Evolutionary conservation across 352 stramenopile species (phyloP).

Genomic region (Phytopythium helicoides): DNA sequence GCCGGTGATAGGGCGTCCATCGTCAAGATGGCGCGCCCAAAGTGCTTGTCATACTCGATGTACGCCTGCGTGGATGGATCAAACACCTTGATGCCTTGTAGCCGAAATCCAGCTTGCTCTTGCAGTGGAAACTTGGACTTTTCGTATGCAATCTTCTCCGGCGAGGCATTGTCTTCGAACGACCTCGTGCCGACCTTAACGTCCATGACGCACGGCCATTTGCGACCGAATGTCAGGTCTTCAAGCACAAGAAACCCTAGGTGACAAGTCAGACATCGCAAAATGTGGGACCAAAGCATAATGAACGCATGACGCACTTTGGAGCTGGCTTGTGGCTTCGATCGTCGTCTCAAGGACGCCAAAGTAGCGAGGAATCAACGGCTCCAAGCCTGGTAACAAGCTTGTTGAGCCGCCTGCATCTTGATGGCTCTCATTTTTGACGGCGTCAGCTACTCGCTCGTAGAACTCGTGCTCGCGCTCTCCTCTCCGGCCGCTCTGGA

Average conservation of each 20-base stretch:
- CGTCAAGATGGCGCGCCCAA: constrained; percentile 63
- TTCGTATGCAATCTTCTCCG: constrained; percentile 90
- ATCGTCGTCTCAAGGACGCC: constrained; percentile 40
- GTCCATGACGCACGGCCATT: constrained; percentile 93
- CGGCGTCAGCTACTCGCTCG: constrained; percentile 40
- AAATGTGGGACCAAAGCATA: no score
- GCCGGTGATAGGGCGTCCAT: constrained; percentile 55
- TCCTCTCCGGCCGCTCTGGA: constrained; percentile 77
- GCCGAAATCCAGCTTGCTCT: constrained; percentile 88
- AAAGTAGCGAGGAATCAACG: constrained; percentile 64
- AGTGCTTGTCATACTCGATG: constrained; percentile 86
- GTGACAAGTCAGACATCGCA: no score
- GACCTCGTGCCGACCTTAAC: constrained; percentile 95
- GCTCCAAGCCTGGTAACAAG: constrained; percentile 26
- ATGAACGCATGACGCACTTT: background rate
- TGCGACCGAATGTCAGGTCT: constrained; percentile 84
- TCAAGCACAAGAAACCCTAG: constrained; percentile 89
- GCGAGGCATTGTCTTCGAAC: constrained; percentile 88
- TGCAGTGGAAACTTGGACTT: constrained; percentile 93
- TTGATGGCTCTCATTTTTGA: background rate
- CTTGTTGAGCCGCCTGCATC: constrained; percentile 4
- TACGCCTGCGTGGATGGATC: constrained; percentile 52
- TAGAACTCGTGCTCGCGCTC: constrained; percentile 82
- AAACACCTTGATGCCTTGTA: constrained; percentile 93
- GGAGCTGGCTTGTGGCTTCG: background rate